These are phyloP conservation scores for Melaleuca quinquenervia DNA, from an alignment of 345 rosid genomes.

Conservation along the genomic window DNA sequence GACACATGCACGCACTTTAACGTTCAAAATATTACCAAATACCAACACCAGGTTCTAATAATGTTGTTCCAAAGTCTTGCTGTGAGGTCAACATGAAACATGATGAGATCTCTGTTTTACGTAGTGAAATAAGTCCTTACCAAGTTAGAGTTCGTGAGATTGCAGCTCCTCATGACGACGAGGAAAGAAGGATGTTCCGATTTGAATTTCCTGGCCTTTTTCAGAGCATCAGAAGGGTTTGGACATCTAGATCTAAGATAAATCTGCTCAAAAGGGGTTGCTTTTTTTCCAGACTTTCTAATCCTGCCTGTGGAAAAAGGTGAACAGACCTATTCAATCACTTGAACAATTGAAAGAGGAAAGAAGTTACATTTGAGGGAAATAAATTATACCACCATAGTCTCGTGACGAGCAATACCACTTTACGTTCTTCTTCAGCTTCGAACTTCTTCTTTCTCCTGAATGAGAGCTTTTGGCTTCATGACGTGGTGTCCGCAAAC, in stretches of 20 bases:
- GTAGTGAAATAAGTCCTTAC: background rate
- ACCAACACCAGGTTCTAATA: background rate
- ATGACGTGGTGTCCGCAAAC: background rate
- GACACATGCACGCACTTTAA: background rate
- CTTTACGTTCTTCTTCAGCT: background rate
- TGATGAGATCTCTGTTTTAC: background rate
- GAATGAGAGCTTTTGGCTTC: background rate
- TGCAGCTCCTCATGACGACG: background rate
- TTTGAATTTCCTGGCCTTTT: background rate
- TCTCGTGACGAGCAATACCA: background rate
- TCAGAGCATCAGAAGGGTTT: background rate
- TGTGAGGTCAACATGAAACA: background rate
- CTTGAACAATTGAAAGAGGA: background rate
- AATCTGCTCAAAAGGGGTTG: background rate
- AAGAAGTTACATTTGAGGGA: background rate
- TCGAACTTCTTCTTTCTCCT: background rate
- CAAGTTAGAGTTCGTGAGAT: background rate
- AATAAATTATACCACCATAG: background rate
- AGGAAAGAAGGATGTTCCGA: background rate
- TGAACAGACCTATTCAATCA: background rate
- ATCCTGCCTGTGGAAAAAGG: background rate
- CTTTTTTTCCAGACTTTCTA: background rate
- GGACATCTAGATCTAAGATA: background rate
- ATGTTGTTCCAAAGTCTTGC: background rate
- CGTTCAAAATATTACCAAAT: background rate